Evolutionary conservation across 129 eudicot genomes (phyloP).

Genomic region (Saposhnikovia divaricata): DNA sequence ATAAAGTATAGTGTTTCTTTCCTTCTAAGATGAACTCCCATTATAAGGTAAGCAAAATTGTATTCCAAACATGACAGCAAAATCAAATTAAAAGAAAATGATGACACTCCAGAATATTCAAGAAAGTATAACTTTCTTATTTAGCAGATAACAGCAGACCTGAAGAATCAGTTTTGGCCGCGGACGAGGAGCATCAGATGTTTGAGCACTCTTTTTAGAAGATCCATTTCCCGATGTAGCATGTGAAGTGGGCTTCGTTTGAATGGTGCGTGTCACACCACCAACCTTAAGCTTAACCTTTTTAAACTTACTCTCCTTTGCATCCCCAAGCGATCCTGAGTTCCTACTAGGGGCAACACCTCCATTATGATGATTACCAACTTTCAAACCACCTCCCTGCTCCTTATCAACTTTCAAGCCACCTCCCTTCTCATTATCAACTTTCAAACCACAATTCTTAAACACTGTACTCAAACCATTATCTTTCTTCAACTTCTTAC

Average conservation of each 20-base stretch:
- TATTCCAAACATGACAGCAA: not conserved
- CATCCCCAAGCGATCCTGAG: conserved; percentile 20
- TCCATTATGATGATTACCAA: conserved; percentile 7
- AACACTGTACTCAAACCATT: conserved; percentile 25
- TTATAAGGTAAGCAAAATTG: not conserved
- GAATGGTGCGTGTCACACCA: conserved; percentile 76
- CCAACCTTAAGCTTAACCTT: conserved; percentile 87
- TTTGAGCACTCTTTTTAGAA: conserved; percentile 30
- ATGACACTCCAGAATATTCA: not conserved
- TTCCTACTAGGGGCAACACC: conserved; percentile 15
- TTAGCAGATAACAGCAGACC: conserved; percentile 25
- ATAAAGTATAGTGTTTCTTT: not conserved
- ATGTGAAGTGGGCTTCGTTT: conserved; percentile 46
- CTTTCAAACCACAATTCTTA: conserved; percentile 36
- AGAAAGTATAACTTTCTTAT: not conserved
- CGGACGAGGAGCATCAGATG: conserved; percentile 39
- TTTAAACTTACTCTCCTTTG: conserved; percentile 52
- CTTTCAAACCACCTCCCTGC: conserved; percentile 16
- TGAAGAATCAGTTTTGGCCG: conserved; percentile 44
- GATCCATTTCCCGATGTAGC: conserved; percentile 30
- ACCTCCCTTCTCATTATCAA: conserved; percentile 24
- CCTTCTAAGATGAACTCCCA: not conserved
- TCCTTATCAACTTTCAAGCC: conserved; percentile 27
- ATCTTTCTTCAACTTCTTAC: conserved; percentile 34
- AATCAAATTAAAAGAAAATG: not conserved